These are phyloP conservation scores for Toxicodendron radicans DNA, from an alignment of 345 rosid genomes.

Conservation along the genomic window DNA sequence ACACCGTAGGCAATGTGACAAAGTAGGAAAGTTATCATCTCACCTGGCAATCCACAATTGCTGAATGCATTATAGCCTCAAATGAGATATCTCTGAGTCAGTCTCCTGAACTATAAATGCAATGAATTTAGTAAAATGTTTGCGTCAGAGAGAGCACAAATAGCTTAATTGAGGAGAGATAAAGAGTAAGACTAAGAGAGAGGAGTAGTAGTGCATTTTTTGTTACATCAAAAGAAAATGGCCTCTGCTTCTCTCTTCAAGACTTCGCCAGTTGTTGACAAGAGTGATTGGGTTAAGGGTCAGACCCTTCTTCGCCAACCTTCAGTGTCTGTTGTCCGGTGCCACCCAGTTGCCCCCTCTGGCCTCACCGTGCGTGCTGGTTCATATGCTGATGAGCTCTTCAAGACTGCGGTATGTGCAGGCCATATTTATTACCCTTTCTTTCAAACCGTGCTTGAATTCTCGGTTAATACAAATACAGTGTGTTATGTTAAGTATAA, in stretches of 20 bases:
- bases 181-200: neutral
- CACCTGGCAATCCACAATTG: conserved; percentile 25
- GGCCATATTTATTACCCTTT: neutral
- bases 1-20: conserved; percentile 13
- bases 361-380: conserved; percentile 24
- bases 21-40: conserved; percentile 15
- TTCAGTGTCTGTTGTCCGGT: conserved; percentile 15
- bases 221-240: conserved; percentile 8
- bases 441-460: neutral
- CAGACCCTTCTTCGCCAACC: conserved; percentile 19
- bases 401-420: conserved; percentile 34
- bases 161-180: conserved; percentile 17
- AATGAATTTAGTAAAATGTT: neutral
- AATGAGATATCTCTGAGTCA: conserved; percentile 24
- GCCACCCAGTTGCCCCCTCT: conserved; percentile 13
- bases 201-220: neutral
- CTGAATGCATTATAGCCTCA: conserved; percentile 32
- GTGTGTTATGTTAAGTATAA: neutral
- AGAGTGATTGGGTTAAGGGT: conserved; percentile 33
- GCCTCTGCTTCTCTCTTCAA: conserved; percentile 30
- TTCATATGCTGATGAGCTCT: conserved; percentile 35
- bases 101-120: conserved; percentile 18
- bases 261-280: conserved; percentile 23
- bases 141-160: conserved; percentile 14
- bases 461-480: neutral